phyloP scores from a whole-genome alignment of 441 rosid species.

The Croton laevigatus region DNA sequence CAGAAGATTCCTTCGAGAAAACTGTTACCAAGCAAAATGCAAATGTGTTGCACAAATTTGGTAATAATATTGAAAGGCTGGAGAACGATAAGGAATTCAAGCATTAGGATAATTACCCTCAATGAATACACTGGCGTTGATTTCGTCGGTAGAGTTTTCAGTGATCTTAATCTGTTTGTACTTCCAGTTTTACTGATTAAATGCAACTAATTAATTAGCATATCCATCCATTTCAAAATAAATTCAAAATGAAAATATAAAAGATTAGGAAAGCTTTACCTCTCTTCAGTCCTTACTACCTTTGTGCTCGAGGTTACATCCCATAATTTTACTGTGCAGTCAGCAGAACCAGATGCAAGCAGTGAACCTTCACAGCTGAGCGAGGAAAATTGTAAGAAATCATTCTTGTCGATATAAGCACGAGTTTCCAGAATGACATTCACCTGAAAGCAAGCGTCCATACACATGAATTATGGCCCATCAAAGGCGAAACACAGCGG shows the following conservation, averaged over 20 bases:
- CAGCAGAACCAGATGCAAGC: conserved; percentile 97
- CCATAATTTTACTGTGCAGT: conserved; percentile 90
- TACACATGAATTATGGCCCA: conserved; percentile 90
- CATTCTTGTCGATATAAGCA: neutral
- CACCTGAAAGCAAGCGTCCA: conserved; percentile 95
- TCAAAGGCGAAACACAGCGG: conserved; percentile 83
- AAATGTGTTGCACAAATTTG: neutral
- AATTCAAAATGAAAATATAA: neutral
- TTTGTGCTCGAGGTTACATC: conserved; percentile 77
- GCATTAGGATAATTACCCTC: conserved; percentile 45
- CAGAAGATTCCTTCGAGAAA: conserved; percentile 79
- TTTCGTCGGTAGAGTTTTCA: conserved; percentile 84
- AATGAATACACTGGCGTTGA: conserved; percentile 74
- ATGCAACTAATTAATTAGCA: conserved; percentile 5
- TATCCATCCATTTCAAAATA: neutral
- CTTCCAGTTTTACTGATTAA: conserved; percentile 57
- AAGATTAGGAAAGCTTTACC: conserved; percentile 44
- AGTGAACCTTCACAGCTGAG: conserved; percentile 91
- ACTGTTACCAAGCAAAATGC: conserved; percentile 39
- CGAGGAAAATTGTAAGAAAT: neutral
- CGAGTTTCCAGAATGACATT: conserved; percentile 9
- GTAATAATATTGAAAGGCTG: neutral
- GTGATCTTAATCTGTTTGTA: conserved; percentile 67
- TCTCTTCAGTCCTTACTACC: conserved; percentile 61
- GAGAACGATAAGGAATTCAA: neutral